Conservation (phyloP, 2,329 filamentous ascomycete genomes). For the Sclerotinia minor region DNA sequence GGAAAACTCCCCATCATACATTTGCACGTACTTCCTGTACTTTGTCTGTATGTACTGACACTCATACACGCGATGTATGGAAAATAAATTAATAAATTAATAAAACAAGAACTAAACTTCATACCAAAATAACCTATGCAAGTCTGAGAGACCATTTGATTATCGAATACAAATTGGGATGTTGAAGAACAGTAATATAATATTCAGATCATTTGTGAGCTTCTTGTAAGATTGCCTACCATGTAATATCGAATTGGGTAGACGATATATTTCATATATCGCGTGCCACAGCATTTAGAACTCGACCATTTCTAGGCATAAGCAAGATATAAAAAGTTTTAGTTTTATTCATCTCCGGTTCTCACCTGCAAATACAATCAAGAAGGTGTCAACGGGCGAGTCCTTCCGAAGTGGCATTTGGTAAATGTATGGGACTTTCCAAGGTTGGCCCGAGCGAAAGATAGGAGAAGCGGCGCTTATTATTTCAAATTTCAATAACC, state of each 20-base stretch:
- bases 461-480: slow-evolving; percentile 21
- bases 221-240: neutral
- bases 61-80: too few relatives aligned
- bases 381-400: slow-evolving; percentile 11
- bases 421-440: slow-evolving; percentile 6
- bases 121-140: neutral
- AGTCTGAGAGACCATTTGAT: neutral
- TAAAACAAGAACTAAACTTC: too few relatives aligned
- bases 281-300: neutral
- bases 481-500: slow-evolving; percentile 12
- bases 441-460: slow-evolving; percentile 9
- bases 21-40: neutral
- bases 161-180: neutral
- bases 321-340: neutral
- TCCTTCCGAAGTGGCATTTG: slow-evolving; percentile 14
- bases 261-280: neutral
- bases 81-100: too few relatives aligned
- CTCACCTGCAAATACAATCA: slow-evolving; percentile 10
- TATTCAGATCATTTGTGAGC: neutral
- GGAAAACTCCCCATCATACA: slow-evolving; percentile 1
- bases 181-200: neutral
- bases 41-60: too few relatives aligned
- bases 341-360: slow-evolving; percentile 5
- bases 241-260: neutral
- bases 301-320: neutral